Conservation (phyloP, 306 rosid genomes). For the Hippophae tibetana region DNA sequence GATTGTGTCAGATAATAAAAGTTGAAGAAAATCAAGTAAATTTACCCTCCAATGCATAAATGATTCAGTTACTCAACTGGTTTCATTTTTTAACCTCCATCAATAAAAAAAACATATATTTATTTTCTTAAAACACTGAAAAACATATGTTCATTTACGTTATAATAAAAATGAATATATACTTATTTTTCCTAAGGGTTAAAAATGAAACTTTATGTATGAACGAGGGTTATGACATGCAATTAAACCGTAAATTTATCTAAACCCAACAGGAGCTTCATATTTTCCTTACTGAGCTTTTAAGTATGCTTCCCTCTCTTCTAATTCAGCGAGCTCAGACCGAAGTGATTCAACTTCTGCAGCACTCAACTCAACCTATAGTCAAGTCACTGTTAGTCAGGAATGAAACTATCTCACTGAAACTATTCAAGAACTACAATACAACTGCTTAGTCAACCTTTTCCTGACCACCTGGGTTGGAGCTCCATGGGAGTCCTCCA, state of each 20-base stretch:
- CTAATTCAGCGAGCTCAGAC: slow-evolving; percentile 66
- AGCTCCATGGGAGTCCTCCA: slow-evolving; percentile 51
- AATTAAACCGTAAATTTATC: neutral
- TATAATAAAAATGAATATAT: too few relatives aligned
- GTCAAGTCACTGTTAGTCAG: slow-evolving; percentile 18
- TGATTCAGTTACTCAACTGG: too few relatives aligned
- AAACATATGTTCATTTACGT: too few relatives aligned
- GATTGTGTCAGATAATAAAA: too few relatives aligned
- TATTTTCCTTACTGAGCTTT: slow-evolving; percentile 65
- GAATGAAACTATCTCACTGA: slow-evolving; percentile 9
- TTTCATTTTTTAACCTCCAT: too few relatives aligned
- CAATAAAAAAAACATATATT: too few relatives aligned
- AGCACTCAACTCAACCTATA: slow-evolving; percentile 59
- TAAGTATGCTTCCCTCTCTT: slow-evolving; percentile 80
- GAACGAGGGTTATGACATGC: neutral
- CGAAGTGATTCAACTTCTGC: slow-evolving; percentile 72
- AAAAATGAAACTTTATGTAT: too few relatives aligned
- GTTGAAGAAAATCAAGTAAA: too few relatives aligned
- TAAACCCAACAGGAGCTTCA: neutral
- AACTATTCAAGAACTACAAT: slow-evolving; percentile 1
- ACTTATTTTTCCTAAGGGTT: too few relatives aligned
- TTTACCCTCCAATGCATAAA: too few relatives aligned
- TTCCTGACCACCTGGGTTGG: slow-evolving; percentile 37
- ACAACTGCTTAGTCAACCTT: slow-evolving; percentile 43
- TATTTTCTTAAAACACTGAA: too few relatives aligned